Conservation (phyloP, 1,284 basidiomycete species). For the Sparassis latifolia region DNA sequence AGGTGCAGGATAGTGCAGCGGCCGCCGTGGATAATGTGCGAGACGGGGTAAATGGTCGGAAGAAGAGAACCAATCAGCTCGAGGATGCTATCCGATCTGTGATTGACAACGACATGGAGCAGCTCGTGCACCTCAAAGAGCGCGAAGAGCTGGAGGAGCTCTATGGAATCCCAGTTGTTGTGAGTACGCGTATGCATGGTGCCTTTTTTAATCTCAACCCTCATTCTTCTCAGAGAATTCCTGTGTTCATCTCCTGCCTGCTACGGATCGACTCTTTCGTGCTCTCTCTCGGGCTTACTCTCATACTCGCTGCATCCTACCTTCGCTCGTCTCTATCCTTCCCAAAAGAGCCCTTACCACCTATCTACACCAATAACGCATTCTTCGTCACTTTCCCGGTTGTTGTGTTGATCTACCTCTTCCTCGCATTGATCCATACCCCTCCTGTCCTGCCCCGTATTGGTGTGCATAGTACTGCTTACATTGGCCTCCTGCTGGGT, state of each 20-base stretch:
- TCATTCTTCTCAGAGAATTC: conserved; percentile 46
- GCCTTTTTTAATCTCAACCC: not conserved
- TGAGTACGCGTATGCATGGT: conserved; percentile 29
- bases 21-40: not conserved
- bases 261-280: conserved; percentile 67
- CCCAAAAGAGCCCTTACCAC: conserved; percentile 9
- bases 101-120: conserved; percentile 58
- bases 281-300: conserved; percentile 57
- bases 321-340: conserved; percentile 35
- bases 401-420: conserved; percentile 42
- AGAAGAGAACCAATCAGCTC: conserved; percentile 10
- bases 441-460: conserved; percentile 55
- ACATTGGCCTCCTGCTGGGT: conserved; percentile 54
- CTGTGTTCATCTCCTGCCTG: conserved; percentile 67
- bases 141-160: conserved; percentile 70
- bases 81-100: conserved; percentile 28
- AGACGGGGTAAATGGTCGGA: conserved; percentile 3
- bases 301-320: conserved; percentile 59
- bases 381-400: conserved; percentile 41
- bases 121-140: conserved; percentile 51
- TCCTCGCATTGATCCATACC: conserved; percentile 53
- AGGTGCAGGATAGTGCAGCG: not conserved
- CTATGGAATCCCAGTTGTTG: conserved; percentile 68
- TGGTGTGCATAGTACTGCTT: conserved; percentile 66
- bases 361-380: conserved; percentile 25